Base-by-base conservation (phyloP, 805 yeast genomes). In the Candida chauliodis region DNA sequence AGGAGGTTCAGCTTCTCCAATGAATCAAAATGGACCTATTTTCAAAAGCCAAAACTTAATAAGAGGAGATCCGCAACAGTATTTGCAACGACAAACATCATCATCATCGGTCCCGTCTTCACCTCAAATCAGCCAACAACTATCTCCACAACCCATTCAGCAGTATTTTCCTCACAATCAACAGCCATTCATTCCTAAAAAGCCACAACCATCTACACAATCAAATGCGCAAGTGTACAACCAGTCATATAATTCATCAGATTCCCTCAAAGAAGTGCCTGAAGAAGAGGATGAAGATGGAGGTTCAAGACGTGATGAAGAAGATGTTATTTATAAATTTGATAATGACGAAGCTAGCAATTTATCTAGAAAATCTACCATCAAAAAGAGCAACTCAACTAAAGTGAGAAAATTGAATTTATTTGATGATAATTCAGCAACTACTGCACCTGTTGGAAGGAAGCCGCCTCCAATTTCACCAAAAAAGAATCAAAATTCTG, bases 381-480 rank as follows among this genome's bases (percentile, higher is more conserved):
- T 66, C n/a, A 61, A 59, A 38, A 63, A 62, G 38, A 50, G 66
- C 13, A 63, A 65, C 38, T 67, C 73, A 11, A 61, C 63, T 63
- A 58, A 67, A 26, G 59, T 68, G 24, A 49, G 73, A 10, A 66
- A 66, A 35, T 53, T 68, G 27, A 60, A 68, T 37, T 49, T 68
- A n/a, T 66, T 66, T 42, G 53, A 53, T 37, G 50, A 18, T 19
- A 18, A 24, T 30, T 23, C 36, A 25, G 26, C 13, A 2, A 16
- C 25, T 8, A 19, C 7, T 19, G 24, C 22, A 8, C 5, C 27
- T 22, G 16, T 14, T 22, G 16, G 37, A 7, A 22, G 44, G 16
- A 32, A 37, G 15, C 33, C 38, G 24, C 44, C 44, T 14, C 44
- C 44, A 14, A 20, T 35, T 8, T 32, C 41, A 26, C 45, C 45